Evolutionary conservation across 169 alveolate genomes (phyloP), one percentile per base, ranked within the genome.

Genomic region (Cardiosporidium cionae): DNA sequence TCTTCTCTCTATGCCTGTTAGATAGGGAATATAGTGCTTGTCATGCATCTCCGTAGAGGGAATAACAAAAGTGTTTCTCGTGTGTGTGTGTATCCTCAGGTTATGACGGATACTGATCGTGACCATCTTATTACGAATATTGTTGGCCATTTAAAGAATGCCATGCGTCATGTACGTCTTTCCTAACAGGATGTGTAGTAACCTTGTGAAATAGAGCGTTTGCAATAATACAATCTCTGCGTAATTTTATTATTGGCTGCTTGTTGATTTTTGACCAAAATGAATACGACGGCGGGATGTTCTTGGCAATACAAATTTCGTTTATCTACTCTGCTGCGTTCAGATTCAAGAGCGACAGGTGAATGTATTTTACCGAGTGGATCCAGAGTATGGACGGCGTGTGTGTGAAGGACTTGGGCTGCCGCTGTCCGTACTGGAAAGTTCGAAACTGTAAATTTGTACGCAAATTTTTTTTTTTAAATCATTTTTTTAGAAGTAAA

Each of bases 341-440:
- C 69, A 68, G 74, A 68, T 68, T 33, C 74, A 68, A n/a, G 74
- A 35, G 32, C 74, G 74, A 5, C 74, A 68, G 71, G 74, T 68
- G 68, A 33, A 28, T 58, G n/a, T 68, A 3, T 68, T 68, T 22
- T 68, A 68, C 65, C 32, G 35, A n/a, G 16, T 27, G 67, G 74
- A 68, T 68, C 74, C 74, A 0, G 74, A 68, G 32, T 68, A 68
- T 5, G 74, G 74, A 27, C 52, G 32, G 31, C 72, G 74, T 28
- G 65, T 68, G 36, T 36, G 62, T 6, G 28, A 52, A 1, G 74
- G 36, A 27, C 4, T 68, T 31, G 74, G 74, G 31, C 65, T 68
- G 6, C 74, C 74, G 7, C 1, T n/a, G 23, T 36, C 6, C 36
- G 69, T 31, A 2, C 44, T 25, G 62, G 22, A 5, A 58, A 7